These are phyloP conservation scores for Jackrogersella multiformis DNA, from an alignment of 495 filamentous ascomycete genomes.

Conservation along the genomic window DNA sequence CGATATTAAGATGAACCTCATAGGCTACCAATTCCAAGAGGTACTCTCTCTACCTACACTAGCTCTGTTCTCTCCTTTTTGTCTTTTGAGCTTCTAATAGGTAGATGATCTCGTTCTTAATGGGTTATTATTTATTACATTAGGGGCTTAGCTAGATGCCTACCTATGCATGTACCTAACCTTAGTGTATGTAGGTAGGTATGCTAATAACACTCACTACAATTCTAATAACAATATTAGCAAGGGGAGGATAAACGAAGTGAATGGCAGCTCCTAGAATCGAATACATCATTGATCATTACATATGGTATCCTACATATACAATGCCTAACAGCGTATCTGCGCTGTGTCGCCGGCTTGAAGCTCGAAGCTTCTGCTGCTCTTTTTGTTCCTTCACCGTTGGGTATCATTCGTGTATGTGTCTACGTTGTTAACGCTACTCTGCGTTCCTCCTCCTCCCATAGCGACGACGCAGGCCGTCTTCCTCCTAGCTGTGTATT, in stretches of 20 bases:
- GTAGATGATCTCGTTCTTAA: background rate
- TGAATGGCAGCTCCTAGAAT: slow-evolving; percentile 30
- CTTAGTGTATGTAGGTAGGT: too few species aligned
- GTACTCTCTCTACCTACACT: background rate
- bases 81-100: background rate
- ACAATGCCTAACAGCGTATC: slow-evolving; percentile 26
- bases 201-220: background rate
- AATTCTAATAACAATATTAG: background rate
- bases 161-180: too few species aligned
- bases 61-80: background rate
- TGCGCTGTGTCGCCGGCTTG: background rate
- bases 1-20: slow-evolving; percentile 23
- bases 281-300: slow-evolving; percentile 38
- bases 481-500: slow-evolving; percentile 9
- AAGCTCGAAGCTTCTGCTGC: slow-evolving; percentile 22
- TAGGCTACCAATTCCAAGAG: background rate
- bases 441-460: background rate
- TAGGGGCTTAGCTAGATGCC: too few species aligned
- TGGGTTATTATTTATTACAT: background rate
- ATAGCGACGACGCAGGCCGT: background rate
- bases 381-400: slow-evolving; percentile 13
- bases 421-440: background rate
- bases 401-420: slow-evolving; percentile 36
- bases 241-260: background rate
- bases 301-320: slow-evolving; percentile 32